Percentiles rank a stretch among this genome's conserved stretches.
These are phyloP conservation scores for Stephania cephalantha DNA, from an alignment of 164 flowering plant species.

Conservation along the genomic window DNA sequence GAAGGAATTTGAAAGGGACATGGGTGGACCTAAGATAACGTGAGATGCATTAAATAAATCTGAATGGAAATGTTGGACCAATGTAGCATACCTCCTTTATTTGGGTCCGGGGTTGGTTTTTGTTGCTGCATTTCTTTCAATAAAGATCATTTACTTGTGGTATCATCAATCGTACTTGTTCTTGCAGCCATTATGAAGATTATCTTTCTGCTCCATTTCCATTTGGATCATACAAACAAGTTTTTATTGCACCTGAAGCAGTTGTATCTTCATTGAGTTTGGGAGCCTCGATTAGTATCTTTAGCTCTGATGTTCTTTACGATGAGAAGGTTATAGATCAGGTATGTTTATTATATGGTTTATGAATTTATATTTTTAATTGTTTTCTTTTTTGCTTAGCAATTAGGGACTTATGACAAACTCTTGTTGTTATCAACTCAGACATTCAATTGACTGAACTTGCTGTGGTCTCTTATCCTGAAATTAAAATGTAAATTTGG, in stretches of 20 bases:
- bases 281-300: conserved; percentile 82
- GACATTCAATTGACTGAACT: not conserved
- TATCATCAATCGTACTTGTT: conserved; percentile 9
- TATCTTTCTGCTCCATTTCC: conserved; percentile 83
- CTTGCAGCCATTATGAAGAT: conserved; percentile 76
- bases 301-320: conserved; percentile 74
- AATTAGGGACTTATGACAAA: not conserved
- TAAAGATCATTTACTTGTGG: not conserved
- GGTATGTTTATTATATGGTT: conserved; percentile 33
- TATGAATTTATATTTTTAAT: not conserved
- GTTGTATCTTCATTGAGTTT: conserved; percentile 54
- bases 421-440: not conserved
- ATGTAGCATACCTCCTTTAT: too few relatives aligned
- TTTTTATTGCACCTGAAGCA: conserved; percentile 83
- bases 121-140: too few relatives aligned
- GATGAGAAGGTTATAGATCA: conserved; percentile 96
- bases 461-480: not conserved
- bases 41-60: too few relatives aligned
- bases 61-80: too few relatives aligned
- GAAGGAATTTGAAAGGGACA: too few relatives aligned
- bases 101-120: too few relatives aligned
- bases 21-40: too few relatives aligned
- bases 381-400: not conserved
- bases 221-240: conserved; percentile 94
- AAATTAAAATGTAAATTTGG: not conserved